These are phyloP conservation scores for Aspergillus wentii DNA, from an alignment of 495 filamentous ascomycete genomes.

Conservation along the genomic window DNA sequence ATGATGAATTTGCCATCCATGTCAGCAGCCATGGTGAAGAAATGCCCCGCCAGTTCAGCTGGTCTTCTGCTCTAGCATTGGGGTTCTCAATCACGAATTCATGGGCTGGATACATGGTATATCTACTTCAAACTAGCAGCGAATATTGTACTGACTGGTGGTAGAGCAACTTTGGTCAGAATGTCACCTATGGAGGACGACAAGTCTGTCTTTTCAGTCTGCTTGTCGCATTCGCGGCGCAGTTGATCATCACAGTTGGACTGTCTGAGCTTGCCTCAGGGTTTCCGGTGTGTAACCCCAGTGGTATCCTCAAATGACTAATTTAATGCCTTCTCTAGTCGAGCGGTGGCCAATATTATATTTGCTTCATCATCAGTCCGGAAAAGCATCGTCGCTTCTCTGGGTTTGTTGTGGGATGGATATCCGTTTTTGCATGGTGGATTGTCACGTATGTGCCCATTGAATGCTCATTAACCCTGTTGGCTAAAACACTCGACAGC, in stretches of 20 bases:
- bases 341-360: slow-evolving; percentile 26
- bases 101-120: slow-evolving; percentile 26
- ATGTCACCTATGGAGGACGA: slow-evolving; percentile 16
- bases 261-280: slow-evolving; percentile 22
- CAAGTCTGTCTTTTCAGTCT: slow-evolving; percentile 8
- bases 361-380: slow-evolving; percentile 22
- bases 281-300: slow-evolving; percentile 19
- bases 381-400: slow-evolving; percentile 12
- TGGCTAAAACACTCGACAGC: too few relatives aligned
- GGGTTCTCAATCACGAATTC: slow-evolving; percentile 34
- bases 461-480: too few relatives aligned
- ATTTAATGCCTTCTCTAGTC: not conserved
- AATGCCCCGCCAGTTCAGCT: slow-evolving; percentile 25
- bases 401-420: slow-evolving; percentile 29
- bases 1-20: too few relatives aligned
- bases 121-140: too few relatives aligned
- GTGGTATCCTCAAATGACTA: slow-evolving; percentile 1
- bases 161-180: slow-evolving; percentile 22
- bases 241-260: slow-evolving; percentile 21
- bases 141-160: too few relatives aligned
- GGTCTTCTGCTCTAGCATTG: slow-evolving; percentile 22
- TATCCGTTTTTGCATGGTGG: slow-evolving; percentile 34
- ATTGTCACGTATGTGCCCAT: slow-evolving; percentile 20
- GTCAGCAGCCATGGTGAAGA: slow-evolving; percentile 23
- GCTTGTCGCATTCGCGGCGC: slow-evolving; percentile 14